Evolutionary conservation across 371 early-diverging fungal species (phyloP), one percentile per base, ranked within the genome.

Genomic region (Rhizopus arrhizus): DNA sequence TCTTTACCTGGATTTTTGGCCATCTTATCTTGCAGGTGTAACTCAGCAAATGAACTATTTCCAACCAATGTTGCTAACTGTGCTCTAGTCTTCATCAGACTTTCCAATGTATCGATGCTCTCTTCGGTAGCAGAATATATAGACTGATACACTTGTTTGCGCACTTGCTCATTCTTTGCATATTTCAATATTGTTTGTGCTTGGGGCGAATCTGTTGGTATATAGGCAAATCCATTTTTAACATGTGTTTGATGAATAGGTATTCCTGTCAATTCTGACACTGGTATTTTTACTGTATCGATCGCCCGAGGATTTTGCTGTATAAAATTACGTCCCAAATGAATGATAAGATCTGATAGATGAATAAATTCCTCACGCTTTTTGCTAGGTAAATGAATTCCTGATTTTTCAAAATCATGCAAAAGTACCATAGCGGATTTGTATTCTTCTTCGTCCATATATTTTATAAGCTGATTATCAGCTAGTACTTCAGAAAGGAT

Each of bases 21-120:
- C 97, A 98, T 97, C 68, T 97, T 97, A 60, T 96, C 97, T 34
- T 81, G 85, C 34, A 98, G 73, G 41, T 85, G 88, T 74, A 93
- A 72, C 52, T 94, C 85, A 31, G 91, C 89, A 82, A 89, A 98
- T 28, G 90, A 91, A 8, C 74, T 73, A 43, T 83, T 82, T 0
- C 95, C 95, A 0, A 96, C 83, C 13, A 94, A 66, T 4, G 75
- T 70, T 4, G 97, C 95, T 43, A 98, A 73, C 32, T 88, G 80
- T 7, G 80, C 85, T 10, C 98, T 81, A 34, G 86, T 85, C 54
- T 66, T 66, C 68, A 98, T 72, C 64, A 98, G 48, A 22, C 74
- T 75, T 46, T 96, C 94, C 52, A 98, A 69, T 0, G 86, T 75
- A 0, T 59, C 62, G 2, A 91, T 73, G 62, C 90, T 90, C 34